These are phyloP conservation scores for Penicillium frequentans DNA, from an alignment of 2,329 filamentous ascomycete species.

Conservation along the genomic window DNA sequence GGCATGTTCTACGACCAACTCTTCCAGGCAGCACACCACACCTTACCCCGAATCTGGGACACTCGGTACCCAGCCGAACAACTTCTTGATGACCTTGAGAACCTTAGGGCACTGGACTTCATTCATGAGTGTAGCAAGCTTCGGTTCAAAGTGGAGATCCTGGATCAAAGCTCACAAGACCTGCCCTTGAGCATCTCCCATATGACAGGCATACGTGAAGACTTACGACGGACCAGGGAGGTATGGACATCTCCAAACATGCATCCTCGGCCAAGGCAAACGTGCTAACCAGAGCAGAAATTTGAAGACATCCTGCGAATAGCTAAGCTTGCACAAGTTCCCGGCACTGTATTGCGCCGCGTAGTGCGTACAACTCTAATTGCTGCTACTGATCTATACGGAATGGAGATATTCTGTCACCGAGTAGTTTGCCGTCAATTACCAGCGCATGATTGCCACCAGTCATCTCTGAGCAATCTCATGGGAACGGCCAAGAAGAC, in stretches of 20 bases:
- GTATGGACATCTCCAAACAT: not conserved
- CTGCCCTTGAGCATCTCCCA: not conserved
- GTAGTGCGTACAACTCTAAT: not conserved
- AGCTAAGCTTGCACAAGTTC: not conserved
- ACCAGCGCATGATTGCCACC: not conserved
- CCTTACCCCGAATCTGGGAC: not conserved
- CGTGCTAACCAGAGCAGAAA: not conserved
- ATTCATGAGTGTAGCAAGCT: not conserved
- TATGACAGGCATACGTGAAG: not conserved
- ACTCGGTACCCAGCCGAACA: not conserved
- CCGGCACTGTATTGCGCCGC: not conserved
- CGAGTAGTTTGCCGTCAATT: not conserved
- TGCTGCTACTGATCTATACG: not conserved
- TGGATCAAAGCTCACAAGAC: not conserved
- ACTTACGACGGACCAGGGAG: not conserved
- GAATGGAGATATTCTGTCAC: not conserved
- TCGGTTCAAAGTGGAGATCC: not conserved
- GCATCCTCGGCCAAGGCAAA: not conserved
- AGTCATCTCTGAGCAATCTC: not conserved
- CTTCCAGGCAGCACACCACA: not conserved
- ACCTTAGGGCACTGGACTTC: not conserved
- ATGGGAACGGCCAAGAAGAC: not conserved
- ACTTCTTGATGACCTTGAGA: not conserved
- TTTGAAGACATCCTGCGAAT: not conserved
- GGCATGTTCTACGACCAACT: not conserved